A percentile compares a stretch with the other conserved stretches of the same genome.
Evolutionary conservation across 2,329 filamentous ascomycete genomes (phyloP).

Genomic region (Cadophora luteo-olivacea): DNA sequence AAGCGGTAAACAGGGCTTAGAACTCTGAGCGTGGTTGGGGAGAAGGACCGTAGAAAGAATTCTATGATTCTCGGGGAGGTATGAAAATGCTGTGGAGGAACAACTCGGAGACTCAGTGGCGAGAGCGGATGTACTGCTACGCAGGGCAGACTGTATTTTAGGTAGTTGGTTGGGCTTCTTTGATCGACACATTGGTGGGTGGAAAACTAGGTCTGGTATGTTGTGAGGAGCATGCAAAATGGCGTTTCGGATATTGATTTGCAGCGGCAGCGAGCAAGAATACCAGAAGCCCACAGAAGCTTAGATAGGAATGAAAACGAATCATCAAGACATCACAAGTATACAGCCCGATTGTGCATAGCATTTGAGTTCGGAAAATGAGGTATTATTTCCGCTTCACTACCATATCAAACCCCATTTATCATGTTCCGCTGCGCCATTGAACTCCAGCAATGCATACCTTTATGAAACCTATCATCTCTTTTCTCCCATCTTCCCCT

Average conservation of each 20-base stretch:
- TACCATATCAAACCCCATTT: not conserved
- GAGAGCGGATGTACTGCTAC: not conserved
- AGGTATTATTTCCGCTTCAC: slow-evolving; percentile 4
- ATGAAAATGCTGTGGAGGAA: not conserved
- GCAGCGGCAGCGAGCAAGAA: slow-evolving; percentile 33
- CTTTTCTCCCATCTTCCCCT: slow-evolving; percentile 31
- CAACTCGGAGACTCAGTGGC: not conserved
- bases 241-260: slow-evolving; percentile 33
- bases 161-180: slow-evolving; percentile 9
- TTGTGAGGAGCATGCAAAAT: slow-evolving; percentile 23
- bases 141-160: slow-evolving; percentile 28
- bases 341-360: not conserved
- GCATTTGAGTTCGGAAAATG: not conserved
- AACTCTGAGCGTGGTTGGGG: slow-evolving; percentile 9
- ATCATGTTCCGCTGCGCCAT: not conserved
- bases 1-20: slow-evolving; percentile 40
- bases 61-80: not conserved
- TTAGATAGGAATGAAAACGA: slow-evolving; percentile 27
- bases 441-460: slow-evolving; percentile 17
- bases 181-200: slow-evolving; percentile 23
- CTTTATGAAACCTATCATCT: slow-evolving; percentile 16
- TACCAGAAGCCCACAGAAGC: slow-evolving; percentile 29
- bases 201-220: slow-evolving; percentile 23
- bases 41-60: slow-evolving; percentile 8
- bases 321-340: not conserved